phyloP scores from a whole-genome alignment of 768 basidiomycete species.

The Psilocybe azurescens region DNA sequence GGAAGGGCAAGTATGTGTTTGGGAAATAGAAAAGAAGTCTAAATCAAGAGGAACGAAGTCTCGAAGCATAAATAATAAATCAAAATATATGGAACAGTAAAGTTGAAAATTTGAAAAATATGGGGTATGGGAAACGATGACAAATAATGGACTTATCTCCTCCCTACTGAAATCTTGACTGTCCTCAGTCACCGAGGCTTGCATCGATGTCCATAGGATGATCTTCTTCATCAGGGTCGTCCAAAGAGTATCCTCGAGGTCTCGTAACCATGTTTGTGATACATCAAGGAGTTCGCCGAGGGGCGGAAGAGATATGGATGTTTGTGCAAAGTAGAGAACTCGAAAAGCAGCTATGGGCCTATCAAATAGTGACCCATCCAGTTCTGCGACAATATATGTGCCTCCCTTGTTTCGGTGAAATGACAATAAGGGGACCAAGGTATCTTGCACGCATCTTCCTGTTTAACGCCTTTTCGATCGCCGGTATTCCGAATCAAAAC shows the following conservation, averaged over 20 bases:
- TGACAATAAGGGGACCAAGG: constrained; percentile 1
- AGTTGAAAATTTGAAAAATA: no score
- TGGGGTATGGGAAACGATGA: no score
- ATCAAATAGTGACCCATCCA: neutral
- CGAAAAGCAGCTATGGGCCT: neutral
- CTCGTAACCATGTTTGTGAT: neutral
- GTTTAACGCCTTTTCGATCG: neutral
- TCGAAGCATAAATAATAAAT: no score
- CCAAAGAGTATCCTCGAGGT: neutral
- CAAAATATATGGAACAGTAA: no score
- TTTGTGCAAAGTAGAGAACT: constrained; percentile 1
- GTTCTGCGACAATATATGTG: constrained; percentile 4
- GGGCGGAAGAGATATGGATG: neutral
- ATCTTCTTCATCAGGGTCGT: neutral
- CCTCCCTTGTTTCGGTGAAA: neutral
- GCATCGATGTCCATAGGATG: neutral
- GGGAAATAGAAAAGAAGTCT: no score
- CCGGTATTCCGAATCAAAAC: constrained; percentile 38
- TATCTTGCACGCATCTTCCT: constrained; percentile 2
- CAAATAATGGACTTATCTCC: neutral
- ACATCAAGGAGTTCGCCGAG: neutral
- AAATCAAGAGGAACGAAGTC: no score
- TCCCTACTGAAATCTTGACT: neutral
- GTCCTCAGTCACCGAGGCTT: neutral
- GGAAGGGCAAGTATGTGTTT: no score